Percentiles rank a stretch among this genome's conserved stretches.
Conservation (phyloP, 352 stramenopile species). For the Peronosclerospora sorghi region DNA sequence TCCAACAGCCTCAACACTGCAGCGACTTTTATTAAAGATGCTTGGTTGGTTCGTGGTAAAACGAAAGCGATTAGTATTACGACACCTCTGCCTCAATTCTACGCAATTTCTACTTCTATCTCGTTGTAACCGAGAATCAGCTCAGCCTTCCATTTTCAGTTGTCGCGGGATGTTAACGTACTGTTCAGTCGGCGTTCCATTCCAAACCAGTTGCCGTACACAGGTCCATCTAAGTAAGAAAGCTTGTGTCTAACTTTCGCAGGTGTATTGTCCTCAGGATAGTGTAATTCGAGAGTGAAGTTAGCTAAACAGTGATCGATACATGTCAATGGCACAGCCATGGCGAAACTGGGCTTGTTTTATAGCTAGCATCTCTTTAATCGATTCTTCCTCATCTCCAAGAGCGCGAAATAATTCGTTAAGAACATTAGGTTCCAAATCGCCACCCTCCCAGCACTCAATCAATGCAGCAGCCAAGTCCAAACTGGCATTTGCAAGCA, state of each 20-base stretch:
- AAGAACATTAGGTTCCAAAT: constrained; percentile 12
- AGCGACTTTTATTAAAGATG: no score
- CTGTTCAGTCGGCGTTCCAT: no score
- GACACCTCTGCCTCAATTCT: no score
- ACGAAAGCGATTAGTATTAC: no score
- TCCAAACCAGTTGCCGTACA: no score
- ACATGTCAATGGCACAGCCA: constrained; percentile 15
- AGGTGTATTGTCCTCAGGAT: no score
- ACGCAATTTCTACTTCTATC: neutral
- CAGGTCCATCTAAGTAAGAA: no score
- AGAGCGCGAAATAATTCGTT: constrained; percentile 26
- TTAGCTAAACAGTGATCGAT: constrained; percentile 14
- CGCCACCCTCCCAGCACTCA: constrained; percentile 29
- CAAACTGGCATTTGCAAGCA: constrained; percentile 30
- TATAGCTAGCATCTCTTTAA: constrained; percentile 21
- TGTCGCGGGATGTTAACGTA: neutral
- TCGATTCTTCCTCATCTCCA: constrained; percentile 21
- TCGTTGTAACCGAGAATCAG: neutral
- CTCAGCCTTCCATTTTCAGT: neutral
- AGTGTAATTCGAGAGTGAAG: neutral
- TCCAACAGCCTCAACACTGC: no score
- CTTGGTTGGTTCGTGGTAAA: no score
- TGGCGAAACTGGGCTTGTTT: constrained; percentile 33
- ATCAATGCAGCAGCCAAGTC: constrained; percentile 31
- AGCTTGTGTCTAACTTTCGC: no score